Evolutionary conservation across 2,329 filamentous ascomycete species (phyloP).

Genomic region (Verruconis gallopava): DNA sequence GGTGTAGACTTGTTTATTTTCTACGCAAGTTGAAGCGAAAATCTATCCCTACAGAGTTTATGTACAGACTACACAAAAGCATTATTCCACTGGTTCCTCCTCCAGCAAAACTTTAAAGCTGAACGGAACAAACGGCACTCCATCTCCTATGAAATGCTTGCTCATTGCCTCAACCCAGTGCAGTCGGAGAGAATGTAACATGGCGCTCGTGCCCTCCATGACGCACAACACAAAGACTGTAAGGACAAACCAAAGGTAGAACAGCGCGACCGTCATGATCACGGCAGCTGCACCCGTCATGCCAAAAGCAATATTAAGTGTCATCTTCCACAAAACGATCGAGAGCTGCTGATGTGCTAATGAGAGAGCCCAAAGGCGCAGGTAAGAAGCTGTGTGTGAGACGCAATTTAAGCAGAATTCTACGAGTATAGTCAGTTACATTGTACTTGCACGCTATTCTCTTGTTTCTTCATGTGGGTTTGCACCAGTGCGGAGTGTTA

Average conservation of each 20-base stretch:
- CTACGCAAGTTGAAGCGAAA: too few relatives aligned
- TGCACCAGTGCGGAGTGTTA: too few relatives aligned
- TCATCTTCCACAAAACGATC: conserved; percentile 94
- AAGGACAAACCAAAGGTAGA: conserved; percentile 82
- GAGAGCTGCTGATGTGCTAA: conserved; percentile 96
- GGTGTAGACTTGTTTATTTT: too few relatives aligned
- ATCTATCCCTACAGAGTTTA: too few relatives aligned
- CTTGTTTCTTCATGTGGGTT: too few relatives aligned
- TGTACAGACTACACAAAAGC: too few relatives aligned
- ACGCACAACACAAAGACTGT: conserved; percentile 70
- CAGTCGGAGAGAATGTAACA: conserved; percentile 82
- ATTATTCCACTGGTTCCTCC: conserved; percentile 47
- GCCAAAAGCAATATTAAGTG: conserved; percentile 62
- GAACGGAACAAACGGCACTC: conserved; percentile 71
- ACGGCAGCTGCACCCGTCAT: conserved; percentile 56
- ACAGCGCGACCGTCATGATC: conserved; percentile 68
- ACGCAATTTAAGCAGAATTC: conserved; percentile 99
- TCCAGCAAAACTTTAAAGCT: conserved; percentile 76
- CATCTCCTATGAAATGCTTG: conserved; percentile 89
- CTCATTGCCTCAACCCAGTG: conserved; percentile 98
- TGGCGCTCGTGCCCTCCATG: conserved; percentile 93
- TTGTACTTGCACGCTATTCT: conserved; percentile 14
- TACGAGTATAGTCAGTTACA: conserved; percentile 24
- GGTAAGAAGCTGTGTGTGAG: conserved; percentile 95
- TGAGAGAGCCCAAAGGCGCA: conserved; percentile 94